A percentile compares a stretch with the other conserved stretches of the same genome.
Evolutionary conservation across 208 protist species (phyloP).

Genomic region (Trypanosoma brucei): DNA sequence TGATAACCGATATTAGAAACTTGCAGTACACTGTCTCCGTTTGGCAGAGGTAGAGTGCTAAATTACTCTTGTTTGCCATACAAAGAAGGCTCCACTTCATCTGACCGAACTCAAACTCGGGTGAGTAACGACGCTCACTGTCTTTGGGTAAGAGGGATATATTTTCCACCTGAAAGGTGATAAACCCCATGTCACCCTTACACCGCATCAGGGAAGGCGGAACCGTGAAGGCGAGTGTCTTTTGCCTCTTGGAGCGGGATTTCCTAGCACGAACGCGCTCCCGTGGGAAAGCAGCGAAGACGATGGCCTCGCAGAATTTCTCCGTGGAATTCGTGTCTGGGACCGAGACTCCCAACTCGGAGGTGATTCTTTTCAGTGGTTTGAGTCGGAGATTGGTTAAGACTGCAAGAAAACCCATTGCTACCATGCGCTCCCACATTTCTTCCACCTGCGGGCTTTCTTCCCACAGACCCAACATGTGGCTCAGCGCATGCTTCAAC

Average conservation of each 20-base stretch:
- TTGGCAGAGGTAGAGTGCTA: slow-evolving; percentile 89
- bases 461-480: slow-evolving; percentile 70
- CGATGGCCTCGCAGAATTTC: slow-evolving; percentile 85
- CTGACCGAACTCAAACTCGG: slow-evolving; percentile 80
- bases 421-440: slow-evolving; percentile 90
- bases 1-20: slow-evolving; percentile 88
- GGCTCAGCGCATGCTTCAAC: slow-evolving; percentile 62
- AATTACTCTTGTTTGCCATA: slow-evolving; percentile 86
- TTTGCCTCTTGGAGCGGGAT: slow-evolving; percentile 62
- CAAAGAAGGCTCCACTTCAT: slow-evolving; percentile 89
- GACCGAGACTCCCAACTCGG: slow-evolving; percentile 62
- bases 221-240: slow-evolving; percentile 81
- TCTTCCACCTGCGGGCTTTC: slow-evolving; percentile 75
- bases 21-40: slow-evolving; percentile 89
- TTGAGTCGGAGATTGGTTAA: slow-evolving; percentile 86
- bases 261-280: slow-evolving; percentile 72
- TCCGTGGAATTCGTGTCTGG: slow-evolving; percentile 84
- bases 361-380: slow-evolving; percentile 85
- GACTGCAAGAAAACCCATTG: slow-evolving; percentile 85
- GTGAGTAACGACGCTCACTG: slow-evolving; percentile 86
- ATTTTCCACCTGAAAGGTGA: slow-evolving; percentile 85
- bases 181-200: slow-evolving; percentile 90
- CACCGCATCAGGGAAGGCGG: slow-evolving; percentile 57
- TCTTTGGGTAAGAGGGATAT: slow-evolving; percentile 84
- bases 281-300: slow-evolving; percentile 84